Evolutionary conservation across 805 yeast genomes (phyloP), one percentile per base, ranked within the genome.

Genomic region (Candida silvicultrix): DNA sequence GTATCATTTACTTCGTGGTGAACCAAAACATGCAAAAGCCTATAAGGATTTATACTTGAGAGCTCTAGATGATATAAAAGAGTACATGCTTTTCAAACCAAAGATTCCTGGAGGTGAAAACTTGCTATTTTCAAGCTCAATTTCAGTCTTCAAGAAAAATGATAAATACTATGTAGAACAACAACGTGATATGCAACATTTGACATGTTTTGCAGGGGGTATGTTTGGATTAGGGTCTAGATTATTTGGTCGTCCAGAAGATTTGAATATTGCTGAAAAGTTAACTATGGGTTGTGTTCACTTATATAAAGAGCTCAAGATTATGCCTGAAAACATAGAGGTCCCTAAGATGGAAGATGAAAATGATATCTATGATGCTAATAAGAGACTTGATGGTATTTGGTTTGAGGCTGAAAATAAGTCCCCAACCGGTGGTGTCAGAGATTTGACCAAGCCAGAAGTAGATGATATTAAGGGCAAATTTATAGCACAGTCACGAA

Each of bases 141-240:
- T 64, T 2, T 29, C 51, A 2, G 55, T 56, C 16, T 15, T 59
- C 1, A 66, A 66, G 3, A 55, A 58, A 32, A 44, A 56, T 4
- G 42, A 50, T 4, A 44, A 50, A 10, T 55, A 51, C 9, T 45
- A 48, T 2, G 42, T 47, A 2, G 44, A 46, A 2, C 62, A 64
- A 42, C 58, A 63, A 19, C 50, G 65, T 40, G 74, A 72, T 47
- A 69, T 72, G 68, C 64, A 72, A 25, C 80, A 75, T 49, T 60
- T 75, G 41, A 58, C 74, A 7, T 80, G 85, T 53, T 75, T 73
- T 46, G 63, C 76, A 4, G 83, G 81, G 15, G 78, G 81, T 2
- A 75, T 75, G 71, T 64, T 73, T 54, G 76, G 76, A 0, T 54
- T 78, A 22, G 78, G 77, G 2, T 65, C 77, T 6, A 69, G 63